phyloP scores from a whole-genome alignment of 2,329 filamentous ascomycete genomes.

The Botryotinia convoluta region DNA sequence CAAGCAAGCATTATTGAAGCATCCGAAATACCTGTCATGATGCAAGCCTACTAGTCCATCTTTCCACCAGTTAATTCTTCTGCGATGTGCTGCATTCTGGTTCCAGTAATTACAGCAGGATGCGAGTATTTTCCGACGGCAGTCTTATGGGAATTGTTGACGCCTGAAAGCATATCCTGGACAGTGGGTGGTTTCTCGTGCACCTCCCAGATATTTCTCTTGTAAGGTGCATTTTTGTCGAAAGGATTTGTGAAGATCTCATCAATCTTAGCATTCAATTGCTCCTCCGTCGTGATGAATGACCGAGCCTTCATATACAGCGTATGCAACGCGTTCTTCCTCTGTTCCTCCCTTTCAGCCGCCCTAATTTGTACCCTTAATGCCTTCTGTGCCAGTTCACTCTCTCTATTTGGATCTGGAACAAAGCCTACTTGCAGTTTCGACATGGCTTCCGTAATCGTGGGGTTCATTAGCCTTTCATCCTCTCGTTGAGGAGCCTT shows the following conservation, averaged over 20 bases:
- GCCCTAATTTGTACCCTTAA: constrained; percentile 44
- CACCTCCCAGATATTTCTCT: constrained; percentile 37
- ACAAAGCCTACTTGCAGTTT: constrained; percentile 50
- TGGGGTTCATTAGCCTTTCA: constrained; percentile 71
- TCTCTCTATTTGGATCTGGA: constrained; percentile 61
- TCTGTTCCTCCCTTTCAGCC: constrained; percentile 54
- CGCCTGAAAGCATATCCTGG: constrained; percentile 45
- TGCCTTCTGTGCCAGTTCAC: constrained; percentile 48
- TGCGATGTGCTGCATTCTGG: constrained; percentile 61
- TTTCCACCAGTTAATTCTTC: constrained; percentile 68
- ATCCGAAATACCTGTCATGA: not conserved
- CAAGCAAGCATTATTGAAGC: not conserved
- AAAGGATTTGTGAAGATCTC: constrained; percentile 60
- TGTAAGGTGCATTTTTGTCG: not conserved
- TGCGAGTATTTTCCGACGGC: constrained; percentile 37
- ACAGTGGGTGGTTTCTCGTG: constrained; percentile 44
- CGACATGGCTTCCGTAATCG: constrained; percentile 54
- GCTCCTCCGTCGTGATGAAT: constrained; percentile 81
- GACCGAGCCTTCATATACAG: constrained; percentile 84
- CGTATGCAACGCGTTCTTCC: constrained; percentile 72
- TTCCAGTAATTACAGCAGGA: constrained; percentile 45
- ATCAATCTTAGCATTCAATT: constrained; percentile 73
- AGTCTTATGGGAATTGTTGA: constrained; percentile 37
- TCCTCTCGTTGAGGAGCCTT: constrained; percentile 69
- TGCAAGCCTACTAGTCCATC: constrained; percentile 39